Conservation (phyloP, 2,329 filamentous ascomycete species). For the Aspergillus floridensis region DNA sequence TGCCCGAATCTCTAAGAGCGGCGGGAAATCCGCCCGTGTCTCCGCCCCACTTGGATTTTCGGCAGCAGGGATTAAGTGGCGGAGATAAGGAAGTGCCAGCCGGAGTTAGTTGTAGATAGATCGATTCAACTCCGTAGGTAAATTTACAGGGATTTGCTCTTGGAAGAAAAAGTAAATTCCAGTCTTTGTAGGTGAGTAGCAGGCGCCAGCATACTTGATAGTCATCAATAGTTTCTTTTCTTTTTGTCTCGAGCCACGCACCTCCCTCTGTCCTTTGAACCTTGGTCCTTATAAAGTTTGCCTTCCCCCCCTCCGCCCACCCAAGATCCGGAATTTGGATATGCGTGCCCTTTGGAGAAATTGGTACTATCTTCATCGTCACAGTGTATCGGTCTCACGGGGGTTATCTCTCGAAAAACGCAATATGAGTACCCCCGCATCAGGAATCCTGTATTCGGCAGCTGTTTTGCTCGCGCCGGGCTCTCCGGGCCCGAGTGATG, state of each 20-base stretch:
- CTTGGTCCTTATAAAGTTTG: neutral
- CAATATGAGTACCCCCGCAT: constrained; percentile 38
- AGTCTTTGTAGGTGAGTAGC: neutral
- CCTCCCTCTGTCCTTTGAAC: neutral
- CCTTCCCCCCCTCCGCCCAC: neutral
- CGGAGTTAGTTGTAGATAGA: no score
- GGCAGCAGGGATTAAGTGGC: no score
- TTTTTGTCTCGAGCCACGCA: neutral
- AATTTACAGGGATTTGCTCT: neutral
- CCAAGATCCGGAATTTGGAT: neutral
- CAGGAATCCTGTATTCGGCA: constrained; percentile 42
- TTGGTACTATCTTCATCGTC: constrained; percentile 22
- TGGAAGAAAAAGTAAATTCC: neutral
- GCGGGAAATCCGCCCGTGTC: no score
- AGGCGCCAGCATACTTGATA: neutral
- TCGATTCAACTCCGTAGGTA: no score
- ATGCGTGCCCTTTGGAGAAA: constrained; percentile 19
- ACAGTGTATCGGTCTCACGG: constrained; percentile 10
- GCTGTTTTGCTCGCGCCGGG: constrained; percentile 37
- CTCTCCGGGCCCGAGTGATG: constrained; percentile 39
- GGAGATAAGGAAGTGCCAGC: no score
- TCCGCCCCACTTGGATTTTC: no score
- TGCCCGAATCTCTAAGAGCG: no score
- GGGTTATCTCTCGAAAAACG: constrained; percentile 20
- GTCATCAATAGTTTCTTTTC: neutral